Evolutionary conservation across 2,329 filamentous ascomycete genomes (phyloP).

Genomic region (Sclerotinia nivalis): DNA sequence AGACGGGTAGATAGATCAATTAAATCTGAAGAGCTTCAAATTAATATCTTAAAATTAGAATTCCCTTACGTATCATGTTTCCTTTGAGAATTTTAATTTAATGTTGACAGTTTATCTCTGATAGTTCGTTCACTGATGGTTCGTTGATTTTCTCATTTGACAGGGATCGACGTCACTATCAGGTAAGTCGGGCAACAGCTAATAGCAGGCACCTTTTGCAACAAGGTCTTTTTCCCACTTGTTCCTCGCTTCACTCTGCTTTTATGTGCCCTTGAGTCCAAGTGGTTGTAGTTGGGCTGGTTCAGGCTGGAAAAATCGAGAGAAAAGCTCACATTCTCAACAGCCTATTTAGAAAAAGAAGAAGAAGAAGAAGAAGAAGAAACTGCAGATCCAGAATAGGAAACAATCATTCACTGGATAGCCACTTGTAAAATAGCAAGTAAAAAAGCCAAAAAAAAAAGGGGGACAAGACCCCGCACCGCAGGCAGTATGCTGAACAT

Average conservation of each 20-base stretch:
- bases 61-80: not conserved
- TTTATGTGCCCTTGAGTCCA: not conserved
- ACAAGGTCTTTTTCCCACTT: not conserved
- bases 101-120: not conserved
- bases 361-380: no score
- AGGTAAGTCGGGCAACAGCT: not conserved
- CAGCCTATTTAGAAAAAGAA: not conserved
- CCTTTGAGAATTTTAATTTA: not conserved
- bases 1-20: no score
- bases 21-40: no score
- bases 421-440: not conserved
- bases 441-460: not conserved
- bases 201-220: not conserved
- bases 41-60: no score
- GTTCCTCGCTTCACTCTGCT: not conserved
- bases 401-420: conserved; percentile 3
- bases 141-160: conserved; percentile 7
- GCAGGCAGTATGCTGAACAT: not conserved
- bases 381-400: not conserved
- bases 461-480: not conserved
- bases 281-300: not conserved
- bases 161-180: conserved; percentile 21
- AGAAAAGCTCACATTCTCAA: not conserved
- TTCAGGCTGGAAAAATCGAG: conserved; percentile 7
- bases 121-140: not conserved